Percentiles rank a stretch among this genome's conserved stretches.
phyloP scores from a whole-genome alignment of 805 yeast genomes.

The Starmera dryadoides region DNA sequence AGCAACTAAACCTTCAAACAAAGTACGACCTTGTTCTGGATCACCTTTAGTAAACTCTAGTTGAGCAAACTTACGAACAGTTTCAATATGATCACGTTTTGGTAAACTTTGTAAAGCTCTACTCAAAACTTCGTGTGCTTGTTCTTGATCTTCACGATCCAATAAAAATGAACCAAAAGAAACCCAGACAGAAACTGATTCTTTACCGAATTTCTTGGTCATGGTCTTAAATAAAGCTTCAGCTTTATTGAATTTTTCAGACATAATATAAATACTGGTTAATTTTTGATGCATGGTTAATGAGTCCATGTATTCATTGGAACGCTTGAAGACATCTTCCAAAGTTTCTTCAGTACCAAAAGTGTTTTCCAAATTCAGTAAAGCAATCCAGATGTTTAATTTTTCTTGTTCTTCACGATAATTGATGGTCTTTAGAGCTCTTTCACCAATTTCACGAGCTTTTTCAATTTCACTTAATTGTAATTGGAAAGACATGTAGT shows the following conservation, averaged over 20 bases:
- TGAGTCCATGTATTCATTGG: conserved; percentile 90
- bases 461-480: conserved; percentile 91
- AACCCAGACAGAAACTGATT: conserved; percentile 69
- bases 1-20: conserved; percentile 85
- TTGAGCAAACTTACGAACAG: conserved; percentile 83
- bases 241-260: conserved; percentile 70
- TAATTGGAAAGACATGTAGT: conserved; percentile 95
- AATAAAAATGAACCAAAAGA: conserved; percentile 71
- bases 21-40: conserved; percentile 88
- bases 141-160: conserved; percentile 45
- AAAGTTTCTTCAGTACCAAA: conserved; percentile 84
- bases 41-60: conserved; percentile 85
- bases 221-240: conserved; percentile 56
- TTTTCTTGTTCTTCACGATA: conserved; percentile 91
- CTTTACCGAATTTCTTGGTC: conserved; percentile 72
- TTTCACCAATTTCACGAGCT: conserved; percentile 87
- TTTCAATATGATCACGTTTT: conserved; percentile 67
- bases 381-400: conserved; percentile 92
- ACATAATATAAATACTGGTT: conserved; percentile 64
- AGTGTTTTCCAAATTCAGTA: conserved; percentile 86
- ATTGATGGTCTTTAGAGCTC: conserved; percentile 86
- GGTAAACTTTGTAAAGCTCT: conserved; percentile 67
- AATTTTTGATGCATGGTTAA: conserved; percentile 73
- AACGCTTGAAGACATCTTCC: conserved; percentile 72
- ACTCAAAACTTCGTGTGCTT: conserved; percentile 68